These are phyloP conservation scores for Hemileccinum impolitum DNA, from an alignment of 768 basidiomycete species.

Conservation along the genomic window DNA sequence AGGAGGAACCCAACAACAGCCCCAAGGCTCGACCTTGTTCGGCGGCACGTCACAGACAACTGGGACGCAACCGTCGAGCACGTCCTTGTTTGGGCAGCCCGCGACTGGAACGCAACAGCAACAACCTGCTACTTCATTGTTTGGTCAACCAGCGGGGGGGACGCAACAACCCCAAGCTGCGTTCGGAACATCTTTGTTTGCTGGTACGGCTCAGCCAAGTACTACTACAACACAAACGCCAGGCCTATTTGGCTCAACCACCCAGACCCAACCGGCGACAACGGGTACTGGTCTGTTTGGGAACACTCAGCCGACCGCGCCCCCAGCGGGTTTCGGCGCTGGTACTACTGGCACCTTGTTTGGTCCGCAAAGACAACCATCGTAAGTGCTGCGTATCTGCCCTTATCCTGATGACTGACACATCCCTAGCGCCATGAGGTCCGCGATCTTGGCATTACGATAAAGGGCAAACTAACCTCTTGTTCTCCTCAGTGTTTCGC, in stretches of 20 bases:
- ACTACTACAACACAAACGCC: conserved; percentile 10
- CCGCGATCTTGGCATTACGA: neutral
- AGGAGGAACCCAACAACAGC: conserved; percentile 19
- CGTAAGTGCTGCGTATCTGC: conserved; percentile 18
- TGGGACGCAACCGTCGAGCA: conserved; percentile 11
- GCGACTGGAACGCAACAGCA: conserved; percentile 34
- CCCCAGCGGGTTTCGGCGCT: neutral
- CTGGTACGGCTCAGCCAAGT: conserved; percentile 15
- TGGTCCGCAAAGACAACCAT: conserved; percentile 31
- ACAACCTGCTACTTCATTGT: conserved; percentile 31
- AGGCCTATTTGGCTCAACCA: conserved; percentile 17
- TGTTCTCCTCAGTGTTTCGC: conserved; percentile 23
- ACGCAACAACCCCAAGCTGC: conserved; percentile 24
- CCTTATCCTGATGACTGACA: neutral
- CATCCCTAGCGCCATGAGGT: conserved; percentile 27
- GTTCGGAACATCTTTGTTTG: conserved; percentile 34
- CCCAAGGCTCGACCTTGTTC: conserved; percentile 29
- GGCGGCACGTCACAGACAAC: conserved; percentile 14
- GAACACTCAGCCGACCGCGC: conserved; percentile 7
- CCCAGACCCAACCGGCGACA: conserved; percentile 20
- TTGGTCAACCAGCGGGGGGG: conserved; percentile 33
- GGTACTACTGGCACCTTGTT: conserved; percentile 17
- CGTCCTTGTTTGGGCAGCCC: conserved; percentile 29
- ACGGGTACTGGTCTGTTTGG: conserved; percentile 28
- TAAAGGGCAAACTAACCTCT: conserved; percentile 1